These are phyloP conservation scores for Thermoascus crustaceus DNA, from an alignment of 2,329 filamentous ascomycete species.

Conservation along the genomic window DNA sequence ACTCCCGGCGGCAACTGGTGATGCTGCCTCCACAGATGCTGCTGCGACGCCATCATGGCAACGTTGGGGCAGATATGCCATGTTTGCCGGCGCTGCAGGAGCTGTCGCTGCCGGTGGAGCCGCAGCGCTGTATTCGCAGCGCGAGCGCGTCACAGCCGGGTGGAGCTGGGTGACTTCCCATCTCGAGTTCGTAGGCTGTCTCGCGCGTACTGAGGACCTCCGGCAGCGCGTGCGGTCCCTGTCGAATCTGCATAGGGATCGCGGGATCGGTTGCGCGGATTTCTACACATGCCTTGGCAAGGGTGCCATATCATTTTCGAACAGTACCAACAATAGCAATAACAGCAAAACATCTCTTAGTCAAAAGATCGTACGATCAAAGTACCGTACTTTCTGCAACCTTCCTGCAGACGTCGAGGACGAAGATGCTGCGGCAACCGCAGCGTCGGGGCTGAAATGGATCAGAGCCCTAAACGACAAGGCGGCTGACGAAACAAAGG, in stretches of 20 bases:
- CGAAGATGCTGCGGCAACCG: slow-evolving; percentile 13
- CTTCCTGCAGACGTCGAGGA: slow-evolving; percentile 51
- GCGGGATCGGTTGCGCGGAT: slow-evolving; percentile 71
- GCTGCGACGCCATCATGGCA: slow-evolving; percentile 54
- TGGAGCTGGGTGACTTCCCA: slow-evolving; percentile 81
- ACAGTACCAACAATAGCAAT: slow-evolving; percentile 12
- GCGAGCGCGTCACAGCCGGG: slow-evolving; percentile 68
- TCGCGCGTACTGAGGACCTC: slow-evolving; percentile 76
- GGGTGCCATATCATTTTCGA: slow-evolving; percentile 42
- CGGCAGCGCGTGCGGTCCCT: slow-evolving; percentile 63
- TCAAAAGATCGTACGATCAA: slow-evolving; percentile 35
- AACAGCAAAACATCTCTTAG: slow-evolving; percentile 24
- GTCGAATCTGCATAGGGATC: slow-evolving; percentile 54
- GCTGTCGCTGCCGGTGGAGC: slow-evolving; percentile 73
- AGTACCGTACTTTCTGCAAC: slow-evolving; percentile 80
- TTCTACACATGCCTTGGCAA: slow-evolving; percentile 78
- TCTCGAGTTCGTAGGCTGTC: slow-evolving; percentile 84
- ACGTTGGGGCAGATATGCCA: slow-evolving; percentile 74
- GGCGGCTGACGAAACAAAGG: slow-evolving; percentile 67
- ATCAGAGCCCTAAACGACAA: slow-evolving; percentile 67
- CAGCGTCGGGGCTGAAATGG: slow-evolving; percentile 49
- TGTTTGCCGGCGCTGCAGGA: slow-evolving; percentile 74
- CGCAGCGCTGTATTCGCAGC: slow-evolving; percentile 77
- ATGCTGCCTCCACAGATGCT: slow-evolving; percentile 36
- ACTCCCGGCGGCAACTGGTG: slow-evolving; percentile 24